Conservation (phyloP, 129 eudicot species). For the Centaurea solstitialis region DNA sequence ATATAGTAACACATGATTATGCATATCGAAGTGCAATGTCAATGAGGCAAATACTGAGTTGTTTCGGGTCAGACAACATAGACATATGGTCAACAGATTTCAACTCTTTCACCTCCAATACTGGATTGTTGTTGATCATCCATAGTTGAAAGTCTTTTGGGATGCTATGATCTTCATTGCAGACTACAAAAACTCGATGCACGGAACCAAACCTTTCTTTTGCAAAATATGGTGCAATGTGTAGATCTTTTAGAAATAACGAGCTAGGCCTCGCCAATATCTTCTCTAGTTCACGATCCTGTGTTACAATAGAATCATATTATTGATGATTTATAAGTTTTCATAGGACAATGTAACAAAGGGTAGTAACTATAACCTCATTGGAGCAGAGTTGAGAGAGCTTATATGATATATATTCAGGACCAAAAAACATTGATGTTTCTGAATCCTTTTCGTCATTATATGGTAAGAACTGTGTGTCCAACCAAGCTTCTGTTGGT, state of each 20-base stretch:
- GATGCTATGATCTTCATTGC: constrained; percentile 46
- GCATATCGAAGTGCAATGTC: constrained; percentile 21
- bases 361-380: not conserved
- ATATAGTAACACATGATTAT: not conserved
- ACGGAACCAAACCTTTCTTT: constrained; percentile 48
- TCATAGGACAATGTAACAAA: not conserved
- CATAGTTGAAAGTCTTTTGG: constrained; percentile 37
- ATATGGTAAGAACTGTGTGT: constrained; percentile 26
- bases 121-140: constrained; percentile 45
- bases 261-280: constrained; percentile 49
- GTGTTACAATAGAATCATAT: not conserved
- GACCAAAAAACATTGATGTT: constrained; percentile 33
- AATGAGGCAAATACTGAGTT: constrained; percentile 33
- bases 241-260: constrained; percentile 36
- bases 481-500: constrained; percentile 27
- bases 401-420: constrained; percentile 24
- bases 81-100: constrained; percentile 68
- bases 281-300: constrained; percentile 56
- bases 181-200: constrained; percentile 43
- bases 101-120: constrained; percentile 44
- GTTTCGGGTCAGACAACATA: constrained; percentile 53
- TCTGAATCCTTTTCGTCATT: constrained; percentile 17
- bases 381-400: constrained; percentile 29
- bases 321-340: not conserved
- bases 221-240: constrained; percentile 21